Evolutionary conservation across 2,329 filamentous ascomycete species (phyloP), one percentile per base, ranked within the genome.

Genomic region (Fusarium coffeatum): DNA sequence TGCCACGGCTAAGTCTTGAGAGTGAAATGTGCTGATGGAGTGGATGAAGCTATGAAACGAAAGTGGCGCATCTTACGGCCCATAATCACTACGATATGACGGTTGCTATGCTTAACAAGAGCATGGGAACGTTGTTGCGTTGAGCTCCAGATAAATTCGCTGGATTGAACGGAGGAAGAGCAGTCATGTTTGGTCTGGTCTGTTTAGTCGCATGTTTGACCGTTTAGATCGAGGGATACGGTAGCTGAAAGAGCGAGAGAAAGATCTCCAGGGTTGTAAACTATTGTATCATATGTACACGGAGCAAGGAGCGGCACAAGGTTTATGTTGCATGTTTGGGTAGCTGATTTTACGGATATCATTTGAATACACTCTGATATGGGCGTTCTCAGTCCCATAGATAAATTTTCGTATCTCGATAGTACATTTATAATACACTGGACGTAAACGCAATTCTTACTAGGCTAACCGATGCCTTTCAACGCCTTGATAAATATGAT

Each of bases 41-140:
- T 10, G 25, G n/a, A 9, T 61, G 6, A 37, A 77, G 75, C 22
- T 25, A 66, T 30, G 59, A 62, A 16, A 51, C 73, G 34, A 67
- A 67, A 42, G 46, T 71, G 41, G 66, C 75, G 43, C 64, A 72
- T 30, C 49, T 65, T 25, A 74, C 76, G 51, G 79, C 84, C 9
- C 90, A 85, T 76, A 82, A 84, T 48, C 87, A 91, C 72, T 93
- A 92, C 76, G 86, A 93, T 56, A 87, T 87, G 81, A 93, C 90
- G 10, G 77, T 94, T 49, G 85, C 84, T 20, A 92, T 92, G 90
- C 82, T 94, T 57, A 94, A 94, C 75, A 88, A 90, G 76, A 89
- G 85, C 9, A 90, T 94, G 89, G 87, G 87, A 2, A 76, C 93
- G 43, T 92, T 90, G 75, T 77, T 91, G 61, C 84, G 87, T 62